Percentiles rank a stretch among this genome's conserved stretches.
phyloP scores from a whole-genome alignment of 805 yeast species.

The Starmerella roubikii region DNA sequence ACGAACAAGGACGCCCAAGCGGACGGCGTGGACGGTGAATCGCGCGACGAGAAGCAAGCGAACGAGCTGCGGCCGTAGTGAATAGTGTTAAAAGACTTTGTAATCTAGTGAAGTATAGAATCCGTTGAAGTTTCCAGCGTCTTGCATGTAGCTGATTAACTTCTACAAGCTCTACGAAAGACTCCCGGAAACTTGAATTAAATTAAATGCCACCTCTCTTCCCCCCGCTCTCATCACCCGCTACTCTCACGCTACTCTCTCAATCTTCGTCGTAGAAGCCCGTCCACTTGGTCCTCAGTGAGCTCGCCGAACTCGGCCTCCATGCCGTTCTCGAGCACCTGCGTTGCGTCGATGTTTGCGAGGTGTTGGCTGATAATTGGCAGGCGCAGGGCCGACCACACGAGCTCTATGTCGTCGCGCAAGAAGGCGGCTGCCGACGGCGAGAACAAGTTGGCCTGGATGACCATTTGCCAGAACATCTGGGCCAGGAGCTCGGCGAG shows the following conservation, averaged over 20 bases:
- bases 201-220: not conserved
- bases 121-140: too few species aligned
- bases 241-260: too few species aligned
- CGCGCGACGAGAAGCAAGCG: too few species aligned
- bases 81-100: too few species aligned
- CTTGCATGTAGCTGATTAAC: too few species aligned
- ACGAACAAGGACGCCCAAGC: not conserved
- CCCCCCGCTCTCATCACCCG: too few species aligned
- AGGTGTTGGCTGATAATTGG: not conserved
- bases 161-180: too few species aligned
- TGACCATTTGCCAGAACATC: constrained; percentile 30
- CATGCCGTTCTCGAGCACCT: constrained; percentile 1
- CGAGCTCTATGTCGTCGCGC: constrained; percentile 23
- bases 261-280: not conserved
- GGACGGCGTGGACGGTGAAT: not conserved
- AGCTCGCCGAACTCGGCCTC: not conserved
- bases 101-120: too few species aligned
- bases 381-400: constrained; percentile 21
- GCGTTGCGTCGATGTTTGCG: constrained; percentile 5
- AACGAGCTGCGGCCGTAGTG: too few species aligned
- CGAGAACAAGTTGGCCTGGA: constrained; percentile 30
- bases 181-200: not conserved
- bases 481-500: constrained; percentile 25
- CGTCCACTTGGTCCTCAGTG: constrained; percentile 3
- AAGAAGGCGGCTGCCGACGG: constrained; percentile 28